Evolutionary conservation across 306 rosid genomes (phyloP), one percentile per base, ranked within the genome.

Genomic region (Vicia faba): DNA sequence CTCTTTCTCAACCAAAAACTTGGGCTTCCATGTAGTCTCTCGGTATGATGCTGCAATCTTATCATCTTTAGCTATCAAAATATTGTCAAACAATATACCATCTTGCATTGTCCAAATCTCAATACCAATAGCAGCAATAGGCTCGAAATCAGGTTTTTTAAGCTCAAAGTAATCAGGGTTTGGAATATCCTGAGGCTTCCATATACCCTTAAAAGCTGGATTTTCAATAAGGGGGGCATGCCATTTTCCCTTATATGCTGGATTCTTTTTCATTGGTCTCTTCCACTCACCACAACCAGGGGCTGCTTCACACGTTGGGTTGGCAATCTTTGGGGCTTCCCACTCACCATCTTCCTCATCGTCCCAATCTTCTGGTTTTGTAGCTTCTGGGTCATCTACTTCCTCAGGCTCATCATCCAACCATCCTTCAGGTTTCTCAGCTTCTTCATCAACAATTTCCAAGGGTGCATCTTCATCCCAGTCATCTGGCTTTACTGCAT

Each of bases 71-170:
- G 91, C 82, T 14, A 92, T 89, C 80, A 92, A 72, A 75, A 92
- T 53, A 62, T 89, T 89, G 87, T 92, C 98, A 53, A 92, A 92
- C 87, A 89, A 69, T 49, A 92, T 80, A 23, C 98, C 98, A 43
- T 87, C 96, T 65, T 92, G 96, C 98, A 92, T 92, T 41, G 98
- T 92, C 98, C 98, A 92, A 68, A 92, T 92, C 83, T 92, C 98
- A 73, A 92, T 92, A 45, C 98, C 98, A 50, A 92, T 68, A 9
- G 96, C 98, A 66, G 89, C 89, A 5, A 92, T 75, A 20, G 96
- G 87, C 71, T 92, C 98, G 65, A 89, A 87, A 69, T 89, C 74
- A 29, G 98, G 96, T 46, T 81, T 84, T 43, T 83, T 86, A 14
- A 86, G 81, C 38, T 89, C 89, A 55, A 92, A 92, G 83, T 83